Evolutionary conservation across 2,329 filamentous ascomycete genomes (phyloP).

Genomic region (Claviceps sp.): DNA sequence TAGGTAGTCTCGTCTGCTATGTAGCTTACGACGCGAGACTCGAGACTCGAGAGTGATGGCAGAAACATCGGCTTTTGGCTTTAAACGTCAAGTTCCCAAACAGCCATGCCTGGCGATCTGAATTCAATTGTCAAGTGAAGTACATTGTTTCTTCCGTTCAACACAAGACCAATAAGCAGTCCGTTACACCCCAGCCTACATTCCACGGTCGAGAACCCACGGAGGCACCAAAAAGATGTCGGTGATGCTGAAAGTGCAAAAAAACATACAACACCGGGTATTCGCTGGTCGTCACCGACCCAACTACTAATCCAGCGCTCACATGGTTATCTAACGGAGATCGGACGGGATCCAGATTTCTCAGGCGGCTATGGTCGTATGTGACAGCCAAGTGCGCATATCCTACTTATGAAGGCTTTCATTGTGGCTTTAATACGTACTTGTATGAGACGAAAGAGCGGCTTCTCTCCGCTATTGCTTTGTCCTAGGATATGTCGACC

Average conservation of each 20-base stretch:
- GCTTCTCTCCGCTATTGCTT: not conserved
- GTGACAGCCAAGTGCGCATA: rapidly evolving
- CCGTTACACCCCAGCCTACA: too few species aligned
- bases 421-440: too few species aligned
- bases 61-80: too few species aligned
- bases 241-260: not conserved
- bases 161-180: too few species aligned
- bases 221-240: not conserved
- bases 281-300: constrained; percentile 6
- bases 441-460: not conserved
- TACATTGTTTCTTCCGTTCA: too few species aligned
- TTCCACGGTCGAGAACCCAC: not conserved
- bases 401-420: not conserved
- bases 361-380: constrained; percentile 1
- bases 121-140: too few species aligned
- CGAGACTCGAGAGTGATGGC: too few species aligned
- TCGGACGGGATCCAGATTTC: constrained; percentile 3
- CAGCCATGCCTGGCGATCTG: too few species aligned
- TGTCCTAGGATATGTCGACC: not conserved
- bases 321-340: constrained; percentile 1
- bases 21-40: too few species aligned
- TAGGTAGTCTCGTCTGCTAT: too few species aligned
- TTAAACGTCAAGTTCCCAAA: too few species aligned
- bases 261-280: constrained; percentile 4
- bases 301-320: constrained; percentile 4